These are phyloP conservation scores for Hericium rajendrae DNA, from an alignment of 768 basidiomycete genomes.

Conservation along the genomic window DNA sequence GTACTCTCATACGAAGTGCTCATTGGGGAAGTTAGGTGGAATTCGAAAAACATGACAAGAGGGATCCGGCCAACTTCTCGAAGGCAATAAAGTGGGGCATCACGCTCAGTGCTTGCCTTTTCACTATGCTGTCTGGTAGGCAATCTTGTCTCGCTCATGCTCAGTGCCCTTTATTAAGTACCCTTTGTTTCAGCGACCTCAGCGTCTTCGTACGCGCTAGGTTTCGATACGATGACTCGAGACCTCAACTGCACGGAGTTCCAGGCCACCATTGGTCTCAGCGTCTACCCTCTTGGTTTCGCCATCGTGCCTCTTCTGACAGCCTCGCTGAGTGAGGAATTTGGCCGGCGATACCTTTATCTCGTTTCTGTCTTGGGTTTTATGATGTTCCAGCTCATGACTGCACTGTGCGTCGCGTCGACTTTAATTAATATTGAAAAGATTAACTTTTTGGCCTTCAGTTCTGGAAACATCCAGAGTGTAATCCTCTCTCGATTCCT, in stretches of 20 bases:
- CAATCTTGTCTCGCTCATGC: neutral
- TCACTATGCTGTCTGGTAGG: constrained; percentile 39
- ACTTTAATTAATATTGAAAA: neutral
- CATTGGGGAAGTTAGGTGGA: constrained; percentile 21
- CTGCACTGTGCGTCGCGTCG: constrained; percentile 27
- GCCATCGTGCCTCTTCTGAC: constrained; percentile 54
- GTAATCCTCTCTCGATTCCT: constrained; percentile 61
- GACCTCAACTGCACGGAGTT: constrained; percentile 26
- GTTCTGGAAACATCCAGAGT: constrained; percentile 41
- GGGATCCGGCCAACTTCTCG: constrained; percentile 26
- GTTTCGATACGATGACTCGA: constrained; percentile 44
- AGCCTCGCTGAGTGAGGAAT: constrained; percentile 65
- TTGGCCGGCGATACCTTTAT: constrained; percentile 56
- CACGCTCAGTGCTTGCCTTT: constrained; percentile 35
- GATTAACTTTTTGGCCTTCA: constrained; percentile 8
- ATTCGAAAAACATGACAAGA: constrained; percentile 23
- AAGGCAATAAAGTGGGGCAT: constrained; percentile 27
- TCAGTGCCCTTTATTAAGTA: neutral
- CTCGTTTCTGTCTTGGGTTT: constrained; percentile 41
- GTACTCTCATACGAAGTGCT: neutral
- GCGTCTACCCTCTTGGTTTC: constrained; percentile 51
- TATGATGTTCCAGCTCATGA: constrained; percentile 37
- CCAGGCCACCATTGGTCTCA: constrained; percentile 26
- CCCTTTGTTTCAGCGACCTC: constrained; percentile 31
- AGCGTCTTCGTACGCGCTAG: constrained; percentile 44